phyloP scores from a whole-genome alignment of 371 early-diverging fungal genomes.

The Phascolomyces articulosus region DNA sequence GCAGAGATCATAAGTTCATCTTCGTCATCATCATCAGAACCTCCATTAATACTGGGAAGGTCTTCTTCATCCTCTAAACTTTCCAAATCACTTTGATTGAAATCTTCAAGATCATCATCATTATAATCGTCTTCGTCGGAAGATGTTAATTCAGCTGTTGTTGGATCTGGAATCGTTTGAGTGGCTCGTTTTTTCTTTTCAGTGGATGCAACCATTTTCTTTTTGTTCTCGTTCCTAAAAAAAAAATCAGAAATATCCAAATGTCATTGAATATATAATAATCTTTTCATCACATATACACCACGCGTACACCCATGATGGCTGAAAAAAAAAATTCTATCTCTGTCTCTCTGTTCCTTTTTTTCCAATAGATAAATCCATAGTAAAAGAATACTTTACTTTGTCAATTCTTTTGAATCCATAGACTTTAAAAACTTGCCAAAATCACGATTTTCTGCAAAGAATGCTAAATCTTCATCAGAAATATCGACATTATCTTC shows the following conservation, averaged over 20 bases:
- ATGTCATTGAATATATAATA: not conserved
- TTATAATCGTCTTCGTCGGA: slow-evolving; percentile 51
- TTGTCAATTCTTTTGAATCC: slow-evolving; percentile 40
- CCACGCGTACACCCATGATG: too few relatives aligned
- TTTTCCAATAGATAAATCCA: not conserved
- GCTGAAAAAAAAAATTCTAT: too few relatives aligned
- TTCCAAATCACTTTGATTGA: not conserved
- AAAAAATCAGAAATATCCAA: not conserved
- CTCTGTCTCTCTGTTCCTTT: not conserved
- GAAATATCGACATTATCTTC: slow-evolving; percentile 58
- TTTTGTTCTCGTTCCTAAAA: slow-evolving; percentile 11
- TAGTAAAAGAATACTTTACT: slow-evolving; percentile 19
- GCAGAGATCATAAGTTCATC: slow-evolving; percentile 29
- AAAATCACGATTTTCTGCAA: slow-evolving; percentile 29
- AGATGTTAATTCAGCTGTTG: slow-evolving; percentile 28
- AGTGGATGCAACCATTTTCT: slow-evolving; percentile 12
- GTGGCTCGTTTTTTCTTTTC: slow-evolving; percentile 8
- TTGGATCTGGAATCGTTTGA: slow-evolving; percentile 18
- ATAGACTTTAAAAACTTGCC: slow-evolving; percentile 28
- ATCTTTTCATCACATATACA: not conserved
- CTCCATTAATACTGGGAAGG: slow-evolving; percentile 1
- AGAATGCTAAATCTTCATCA: slow-evolving; percentile 69
- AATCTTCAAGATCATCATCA: slow-evolving; percentile 25
- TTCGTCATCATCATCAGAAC: slow-evolving; percentile 14
- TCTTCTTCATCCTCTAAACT: not conserved